Conservation (phyloP, 1,139 yeast genomes). For the Taphrina flavorubra region DNA sequence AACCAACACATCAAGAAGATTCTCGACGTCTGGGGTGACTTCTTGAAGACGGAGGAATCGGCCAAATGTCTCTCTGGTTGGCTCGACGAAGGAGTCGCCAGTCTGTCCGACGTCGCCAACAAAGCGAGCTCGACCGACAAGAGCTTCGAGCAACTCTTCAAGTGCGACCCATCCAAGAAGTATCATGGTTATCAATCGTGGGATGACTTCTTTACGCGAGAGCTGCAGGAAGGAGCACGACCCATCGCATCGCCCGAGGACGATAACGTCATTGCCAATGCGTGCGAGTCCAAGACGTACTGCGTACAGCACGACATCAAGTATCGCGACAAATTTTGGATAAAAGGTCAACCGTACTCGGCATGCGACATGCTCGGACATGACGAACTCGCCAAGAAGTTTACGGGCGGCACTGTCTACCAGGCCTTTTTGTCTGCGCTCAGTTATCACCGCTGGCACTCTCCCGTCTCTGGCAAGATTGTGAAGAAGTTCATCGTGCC, state of each 20-base stretch:
- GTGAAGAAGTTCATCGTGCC: conserved; percentile 30
- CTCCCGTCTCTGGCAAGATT: conserved; percentile 31
- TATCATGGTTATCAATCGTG: conserved; percentile 23
- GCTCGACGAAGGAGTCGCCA: conserved; percentile 18
- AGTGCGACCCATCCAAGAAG: conserved; percentile 24
- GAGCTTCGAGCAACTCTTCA: conserved; percentile 23
- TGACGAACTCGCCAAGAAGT: conserved; percentile 23
- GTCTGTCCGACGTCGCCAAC: conserved; percentile 21
- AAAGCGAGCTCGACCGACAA: conserved; percentile 26
- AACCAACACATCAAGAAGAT: conserved; percentile 26
- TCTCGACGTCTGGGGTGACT: conserved; percentile 33
- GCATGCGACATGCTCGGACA: conserved; percentile 25
- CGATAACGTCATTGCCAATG: conserved; percentile 27
- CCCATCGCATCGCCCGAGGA: conserved; percentile 25
- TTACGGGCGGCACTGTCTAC: conserved; percentile 30
- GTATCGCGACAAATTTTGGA: conserved; percentile 26
- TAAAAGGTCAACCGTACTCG: conserved; percentile 28
- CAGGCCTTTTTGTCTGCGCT: conserved; percentile 28
- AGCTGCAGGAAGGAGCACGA: conserved; percentile 15
- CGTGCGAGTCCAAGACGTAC: conserved; percentile 29
- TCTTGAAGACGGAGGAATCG: conserved; percentile 19
- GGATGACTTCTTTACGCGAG: conserved; percentile 33
- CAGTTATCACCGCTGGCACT: conserved; percentile 32
- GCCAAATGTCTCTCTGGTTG: conserved; percentile 27
- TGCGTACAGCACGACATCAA: conserved; percentile 16